These are phyloP conservation scores for Paecilomyces sp. DNA, from an alignment of 2,329 filamentous ascomycete species.

Conservation along the genomic window DNA sequence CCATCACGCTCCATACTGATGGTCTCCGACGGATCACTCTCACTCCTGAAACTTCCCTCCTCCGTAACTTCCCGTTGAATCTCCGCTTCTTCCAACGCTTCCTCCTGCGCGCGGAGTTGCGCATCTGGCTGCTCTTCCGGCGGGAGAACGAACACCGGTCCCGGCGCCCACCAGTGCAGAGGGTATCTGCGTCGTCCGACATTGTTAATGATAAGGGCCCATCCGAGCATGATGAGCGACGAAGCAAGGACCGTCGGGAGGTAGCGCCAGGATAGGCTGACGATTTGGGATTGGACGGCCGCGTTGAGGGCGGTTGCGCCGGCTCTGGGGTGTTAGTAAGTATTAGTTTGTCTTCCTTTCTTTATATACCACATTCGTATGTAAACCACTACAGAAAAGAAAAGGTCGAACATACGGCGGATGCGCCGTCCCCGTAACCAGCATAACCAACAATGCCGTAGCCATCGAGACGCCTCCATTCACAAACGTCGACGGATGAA, in stretches of 20 bases:
- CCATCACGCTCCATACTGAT: background rate
- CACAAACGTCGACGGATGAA: constrained; percentile 18
- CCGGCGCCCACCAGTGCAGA: constrained; percentile 22
- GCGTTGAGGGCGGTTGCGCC: constrained; percentile 26
- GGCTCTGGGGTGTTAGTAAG: constrained; percentile 6
- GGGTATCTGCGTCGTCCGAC: constrained; percentile 23
- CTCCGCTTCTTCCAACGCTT: background rate
- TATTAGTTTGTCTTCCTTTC: background rate
- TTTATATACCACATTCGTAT: no score
- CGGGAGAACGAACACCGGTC: constrained; percentile 3
- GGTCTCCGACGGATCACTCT: background rate
- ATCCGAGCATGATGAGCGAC: constrained; percentile 18
- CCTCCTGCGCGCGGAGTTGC: background rate
- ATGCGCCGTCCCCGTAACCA: constrained; percentile 24
- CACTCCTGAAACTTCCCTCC: background rate
- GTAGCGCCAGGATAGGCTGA: constrained; percentile 24
- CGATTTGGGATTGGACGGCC: constrained; percentile 18
- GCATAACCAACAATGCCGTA: constrained; percentile 27
- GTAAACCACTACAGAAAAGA: no score
- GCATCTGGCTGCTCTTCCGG: constrained; percentile 1
- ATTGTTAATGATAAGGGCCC: constrained; percentile 24
- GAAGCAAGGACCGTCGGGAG: constrained; percentile 23
- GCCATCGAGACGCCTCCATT: constrained; percentile 15
- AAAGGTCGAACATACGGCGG: constrained; percentile 13
- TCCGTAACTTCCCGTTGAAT: background rate